Percentiles rank a stretch among this genome's conserved stretches.
These are phyloP conservation scores for Rhodocollybia butyracea DNA, from an alignment of 768 basidiomycete species.

Conservation along the genomic window DNA sequence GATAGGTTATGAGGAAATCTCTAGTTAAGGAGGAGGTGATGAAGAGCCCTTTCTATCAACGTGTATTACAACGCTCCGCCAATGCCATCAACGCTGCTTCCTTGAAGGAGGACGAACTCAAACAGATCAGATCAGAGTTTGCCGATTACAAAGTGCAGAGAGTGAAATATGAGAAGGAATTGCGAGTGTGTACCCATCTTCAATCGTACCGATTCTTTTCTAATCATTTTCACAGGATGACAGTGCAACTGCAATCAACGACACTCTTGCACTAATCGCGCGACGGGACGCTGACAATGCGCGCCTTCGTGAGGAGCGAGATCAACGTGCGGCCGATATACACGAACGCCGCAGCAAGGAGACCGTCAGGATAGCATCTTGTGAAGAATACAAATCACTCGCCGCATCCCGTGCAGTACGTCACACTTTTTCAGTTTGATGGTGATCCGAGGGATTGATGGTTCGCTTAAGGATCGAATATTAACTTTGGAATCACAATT, in stretches of 20 bases:
- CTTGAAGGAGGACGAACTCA: conserved; percentile 35
- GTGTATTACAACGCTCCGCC: background rate
- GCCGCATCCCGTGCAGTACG: conserved; percentile 58
- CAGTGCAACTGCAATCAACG: conserved; percentile 52
- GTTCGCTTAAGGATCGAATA: conserved; percentile 65
- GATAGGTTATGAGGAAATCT: background rate
- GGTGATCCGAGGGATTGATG: conserved; percentile 11
- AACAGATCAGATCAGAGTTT: conserved; percentile 21
- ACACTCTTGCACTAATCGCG: conserved; percentile 54
- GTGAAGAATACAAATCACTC: conserved; percentile 63
- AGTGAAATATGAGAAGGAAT: background rate
- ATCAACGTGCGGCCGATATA: conserved; percentile 62
- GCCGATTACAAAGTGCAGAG: background rate
- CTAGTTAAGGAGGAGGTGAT: background rate
- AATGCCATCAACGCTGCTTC: background rate
- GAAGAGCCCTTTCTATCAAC: conserved; percentile 5
- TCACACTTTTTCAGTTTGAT: conserved; percentile 8
- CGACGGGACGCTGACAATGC: conserved; percentile 67
- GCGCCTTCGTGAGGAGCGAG: conserved; percentile 70
- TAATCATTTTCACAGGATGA: conserved; percentile 23
- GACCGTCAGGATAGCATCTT: conserved; percentile 48
- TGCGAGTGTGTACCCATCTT: conserved; percentile 12
- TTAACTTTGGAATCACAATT: conserved; percentile 68
- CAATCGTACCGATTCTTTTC: conserved; percentile 10
- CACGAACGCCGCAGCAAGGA: conserved; percentile 69